Percentiles rank a stretch among this genome's conserved stretches.
These are phyloP conservation scores for Solanum lycopersicoides DNA, from an alignment of 257 asterid genomes.

Conservation along the genomic window DNA sequence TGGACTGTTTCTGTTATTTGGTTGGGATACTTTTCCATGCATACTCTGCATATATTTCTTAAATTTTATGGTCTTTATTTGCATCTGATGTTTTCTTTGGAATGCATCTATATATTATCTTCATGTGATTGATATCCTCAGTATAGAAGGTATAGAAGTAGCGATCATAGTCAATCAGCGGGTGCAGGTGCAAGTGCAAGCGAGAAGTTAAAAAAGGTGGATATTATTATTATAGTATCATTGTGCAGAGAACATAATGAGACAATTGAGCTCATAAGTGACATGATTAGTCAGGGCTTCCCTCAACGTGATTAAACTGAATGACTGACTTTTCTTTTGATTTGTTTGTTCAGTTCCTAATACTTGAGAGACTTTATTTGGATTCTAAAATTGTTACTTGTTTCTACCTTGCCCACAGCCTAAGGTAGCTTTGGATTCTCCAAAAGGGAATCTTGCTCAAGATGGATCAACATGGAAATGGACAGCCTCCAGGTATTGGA, in stretches of 20 bases:
- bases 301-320: not conserved
- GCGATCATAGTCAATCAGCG: not conserved
- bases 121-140: not conserved
- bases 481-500: slow-evolving; percentile 64
- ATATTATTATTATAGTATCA: not conserved
- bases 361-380: not conserved
- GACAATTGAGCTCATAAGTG: not conserved
- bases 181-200: not conserved
- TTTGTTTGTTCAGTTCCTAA: not conserved
- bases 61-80: not conserved
- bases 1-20: not conserved
- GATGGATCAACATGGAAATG: slow-evolving; percentile 94
- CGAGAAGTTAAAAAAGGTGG: not conserved
- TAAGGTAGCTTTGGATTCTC: not conserved
- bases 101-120: not conserved
- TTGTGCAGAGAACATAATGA: not conserved
- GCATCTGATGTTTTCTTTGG: not conserved
- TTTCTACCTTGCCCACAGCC: not conserved
- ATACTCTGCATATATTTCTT: not conserved
- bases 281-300: not conserved
- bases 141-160: not conserved
- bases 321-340: not conserved
- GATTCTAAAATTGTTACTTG: not conserved
- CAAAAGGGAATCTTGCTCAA: not conserved
- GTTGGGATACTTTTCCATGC: not conserved